A percentile compares a stretch with the other conserved stretches of the same genome.
Evolutionary conservation across 2,329 filamentous ascomycete species (phyloP).

Genomic region (Kalaharituber pfeilii): DNA sequence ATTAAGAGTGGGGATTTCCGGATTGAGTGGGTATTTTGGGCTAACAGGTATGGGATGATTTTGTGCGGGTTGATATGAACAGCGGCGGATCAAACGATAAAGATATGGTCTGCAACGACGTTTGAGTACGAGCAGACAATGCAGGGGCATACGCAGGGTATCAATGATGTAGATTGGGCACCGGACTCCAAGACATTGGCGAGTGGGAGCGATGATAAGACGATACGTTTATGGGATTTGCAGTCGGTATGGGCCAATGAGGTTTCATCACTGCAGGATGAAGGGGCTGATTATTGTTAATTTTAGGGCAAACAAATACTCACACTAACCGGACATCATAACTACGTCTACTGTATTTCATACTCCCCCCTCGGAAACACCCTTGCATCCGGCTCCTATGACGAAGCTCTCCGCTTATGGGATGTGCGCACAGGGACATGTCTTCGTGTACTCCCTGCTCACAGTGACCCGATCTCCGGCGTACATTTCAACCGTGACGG

Average conservation of each 20-base stretch:
- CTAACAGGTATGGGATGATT: constrained; percentile 6
- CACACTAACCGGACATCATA: constrained; percentile 67
- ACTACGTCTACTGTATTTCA: constrained; percentile 83
- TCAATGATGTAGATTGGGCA: constrained; percentile 86
- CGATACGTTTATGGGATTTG: constrained; percentile 78
- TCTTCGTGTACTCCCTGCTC: constrained; percentile 82
- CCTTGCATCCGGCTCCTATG: constrained; percentile 83
- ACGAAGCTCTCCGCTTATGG: constrained; percentile 95
- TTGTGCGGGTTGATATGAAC: constrained; percentile 14
- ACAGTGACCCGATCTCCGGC: constrained; percentile 83
- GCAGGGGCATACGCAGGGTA: constrained; percentile 80
- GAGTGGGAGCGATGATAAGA: constrained; percentile 88
- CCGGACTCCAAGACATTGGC: constrained; percentile 77
- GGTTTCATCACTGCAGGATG: not conserved
- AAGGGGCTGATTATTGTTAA: not conserved
- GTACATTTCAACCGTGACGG: constrained; percentile 89
- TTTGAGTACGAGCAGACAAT: constrained; percentile 73
- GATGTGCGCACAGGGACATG: constrained; percentile 73
- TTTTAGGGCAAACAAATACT: constrained; percentile 37
- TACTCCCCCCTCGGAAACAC: constrained; percentile 99
- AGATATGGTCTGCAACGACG: constrained; percentile 69
- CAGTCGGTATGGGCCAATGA: constrained; percentile 25
- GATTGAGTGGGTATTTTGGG: not conserved
- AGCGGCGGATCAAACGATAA: constrained; percentile 74
- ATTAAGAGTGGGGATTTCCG: not conserved